Conservation (phyloP, 805 yeast species). For the Zygosaccharomyces pseudorouxii region DNA sequence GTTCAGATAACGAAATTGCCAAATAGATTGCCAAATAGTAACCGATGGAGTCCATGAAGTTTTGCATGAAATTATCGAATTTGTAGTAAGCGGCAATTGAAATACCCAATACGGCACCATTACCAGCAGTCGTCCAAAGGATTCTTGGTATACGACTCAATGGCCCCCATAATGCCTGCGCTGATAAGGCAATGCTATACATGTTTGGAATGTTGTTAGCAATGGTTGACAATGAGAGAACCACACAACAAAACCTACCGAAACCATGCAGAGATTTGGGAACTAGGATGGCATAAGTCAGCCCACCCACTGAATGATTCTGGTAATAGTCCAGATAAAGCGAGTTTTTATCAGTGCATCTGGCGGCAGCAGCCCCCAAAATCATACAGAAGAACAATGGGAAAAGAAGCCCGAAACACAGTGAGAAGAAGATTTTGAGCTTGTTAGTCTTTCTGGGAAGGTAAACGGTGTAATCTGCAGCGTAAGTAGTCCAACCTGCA, state of each 20-base stretch:
- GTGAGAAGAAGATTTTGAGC: slow-evolving; percentile 55
- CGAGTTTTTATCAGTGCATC: slow-evolving; percentile 52
- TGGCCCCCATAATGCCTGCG: slow-evolving; percentile 76
- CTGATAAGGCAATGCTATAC: slow-evolving; percentile 82
- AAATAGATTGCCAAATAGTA: slow-evolving; percentile 87
- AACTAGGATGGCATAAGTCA: slow-evolving; percentile 71
- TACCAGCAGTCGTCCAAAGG: slow-evolving; percentile 72
- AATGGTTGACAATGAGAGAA: slow-evolving; percentile 77
- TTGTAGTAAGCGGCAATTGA: slow-evolving; percentile 82
- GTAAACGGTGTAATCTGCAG: slow-evolving; percentile 88
- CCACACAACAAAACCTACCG: slow-evolving; percentile 83
- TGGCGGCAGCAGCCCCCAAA: slow-evolving; percentile 82
- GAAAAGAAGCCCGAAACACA: slow-evolving; percentile 55
- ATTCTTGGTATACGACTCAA: slow-evolving; percentile 74
- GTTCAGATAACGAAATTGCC: slow-evolving; percentile 70
- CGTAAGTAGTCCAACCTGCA: slow-evolving; percentile 93
- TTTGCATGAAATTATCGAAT: slow-evolving; percentile 68
- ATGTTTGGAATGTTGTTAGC: slow-evolving; percentile 90
- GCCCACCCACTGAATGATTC: slow-evolving; percentile 66
- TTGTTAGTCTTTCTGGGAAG: slow-evolving; percentile 63
- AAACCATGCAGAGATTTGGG: slow-evolving; percentile 79
- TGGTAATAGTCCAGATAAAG: slow-evolving; percentile 48
- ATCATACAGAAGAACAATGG: slow-evolving; percentile 70
- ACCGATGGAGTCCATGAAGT: slow-evolving; percentile 87
- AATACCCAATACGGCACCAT: slow-evolving; percentile 72